A percentile compares a stretch with the other conserved stretches of the same genome.
Conservation (phyloP, 2,329 filamentous ascomycete species). For the Curvularia sp. region DNA sequence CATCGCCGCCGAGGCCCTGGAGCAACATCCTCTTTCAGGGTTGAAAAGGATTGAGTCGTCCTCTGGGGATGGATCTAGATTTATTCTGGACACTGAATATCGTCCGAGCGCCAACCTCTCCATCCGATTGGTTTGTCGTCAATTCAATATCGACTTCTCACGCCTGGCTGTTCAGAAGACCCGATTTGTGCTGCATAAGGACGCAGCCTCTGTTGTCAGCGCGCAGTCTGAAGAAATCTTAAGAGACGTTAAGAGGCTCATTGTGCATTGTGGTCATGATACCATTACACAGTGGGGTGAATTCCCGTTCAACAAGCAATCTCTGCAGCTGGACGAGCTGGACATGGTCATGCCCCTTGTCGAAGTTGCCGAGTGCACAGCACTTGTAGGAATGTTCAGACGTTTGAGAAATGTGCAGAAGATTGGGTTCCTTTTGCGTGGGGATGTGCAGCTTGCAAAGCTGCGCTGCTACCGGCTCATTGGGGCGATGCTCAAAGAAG, state of each 20-base stretch:
- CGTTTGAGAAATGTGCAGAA: neutral
- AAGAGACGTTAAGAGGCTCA: slow-evolving; percentile 41
- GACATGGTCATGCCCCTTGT: slow-evolving; percentile 27
- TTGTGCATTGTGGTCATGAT: slow-evolving; percentile 35
- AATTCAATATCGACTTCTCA: slow-evolving; percentile 47
- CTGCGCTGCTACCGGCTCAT: neutral
- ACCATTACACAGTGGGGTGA: slow-evolving; percentile 41
- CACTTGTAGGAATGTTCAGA: neutral
- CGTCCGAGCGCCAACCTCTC: slow-evolving; percentile 33
- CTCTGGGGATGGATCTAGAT: neutral
- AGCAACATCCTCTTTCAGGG: slow-evolving; percentile 16
- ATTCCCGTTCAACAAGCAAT: slow-evolving; percentile 42
- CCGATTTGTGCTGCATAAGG: slow-evolving; percentile 41
- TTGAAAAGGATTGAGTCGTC: neutral
- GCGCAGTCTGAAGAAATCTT: slow-evolving; percentile 29
- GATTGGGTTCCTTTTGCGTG: neutral
- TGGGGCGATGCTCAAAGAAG: neutral
- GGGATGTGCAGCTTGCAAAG: neutral
- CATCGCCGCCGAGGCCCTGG: slow-evolving; percentile 39
- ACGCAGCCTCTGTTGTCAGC: slow-evolving; percentile 21
- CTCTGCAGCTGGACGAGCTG: slow-evolving; percentile 39
- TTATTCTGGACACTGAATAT: neutral
- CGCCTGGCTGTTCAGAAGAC: slow-evolving; percentile 47
- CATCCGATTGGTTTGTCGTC: slow-evolving; percentile 49
- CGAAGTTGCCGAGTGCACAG: neutral